A percentile compares a stretch with the other conserved stretches of the same genome.
phyloP scores from a whole-genome alignment of 345 rosid species.

The Syzygium oleosum region DNA sequence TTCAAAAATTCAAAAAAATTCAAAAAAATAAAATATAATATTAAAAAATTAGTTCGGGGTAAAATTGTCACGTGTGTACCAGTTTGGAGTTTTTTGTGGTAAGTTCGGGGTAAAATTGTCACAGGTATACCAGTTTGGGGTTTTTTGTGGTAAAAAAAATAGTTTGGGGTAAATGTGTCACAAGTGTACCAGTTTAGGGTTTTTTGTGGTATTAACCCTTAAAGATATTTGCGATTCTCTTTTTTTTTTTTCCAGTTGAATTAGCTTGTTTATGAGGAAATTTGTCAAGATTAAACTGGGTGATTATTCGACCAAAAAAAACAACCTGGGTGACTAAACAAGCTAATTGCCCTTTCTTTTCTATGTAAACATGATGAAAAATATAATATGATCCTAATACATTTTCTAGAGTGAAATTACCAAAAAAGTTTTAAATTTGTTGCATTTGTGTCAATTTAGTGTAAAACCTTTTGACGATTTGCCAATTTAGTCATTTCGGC shows the following conservation, averaged over 20 bases:
- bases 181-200: too few relatives aligned
- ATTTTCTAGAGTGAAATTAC: neutral
- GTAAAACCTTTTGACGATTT: neutral
- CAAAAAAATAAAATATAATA: too few relatives aligned
- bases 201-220: too few relatives aligned
- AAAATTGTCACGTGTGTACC: too few relatives aligned
- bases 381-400: neutral
- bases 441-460: neutral
- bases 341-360: neutral
- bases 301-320: neutral
- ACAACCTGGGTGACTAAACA: neutral
- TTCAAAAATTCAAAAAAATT: too few relatives aligned
- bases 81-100: too few relatives aligned
- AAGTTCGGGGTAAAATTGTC: too few relatives aligned
- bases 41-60: too few relatives aligned
- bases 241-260: neutral
- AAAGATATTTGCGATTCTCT: fast-evolving
- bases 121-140: too few relatives aligned
- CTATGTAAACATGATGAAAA: neutral
- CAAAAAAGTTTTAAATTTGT: neutral
- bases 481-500: neutral
- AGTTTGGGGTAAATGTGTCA: too few relatives aligned
- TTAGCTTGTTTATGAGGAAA: neutral
- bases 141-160: too few relatives aligned
- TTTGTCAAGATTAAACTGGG: neutral